A percentile compares a stretch with the other conserved stretches of the same genome.
These are phyloP conservation scores for Amphibolis antarctica DNA, from an alignment of 106 monocot species.

Conservation along the genomic window DNA sequence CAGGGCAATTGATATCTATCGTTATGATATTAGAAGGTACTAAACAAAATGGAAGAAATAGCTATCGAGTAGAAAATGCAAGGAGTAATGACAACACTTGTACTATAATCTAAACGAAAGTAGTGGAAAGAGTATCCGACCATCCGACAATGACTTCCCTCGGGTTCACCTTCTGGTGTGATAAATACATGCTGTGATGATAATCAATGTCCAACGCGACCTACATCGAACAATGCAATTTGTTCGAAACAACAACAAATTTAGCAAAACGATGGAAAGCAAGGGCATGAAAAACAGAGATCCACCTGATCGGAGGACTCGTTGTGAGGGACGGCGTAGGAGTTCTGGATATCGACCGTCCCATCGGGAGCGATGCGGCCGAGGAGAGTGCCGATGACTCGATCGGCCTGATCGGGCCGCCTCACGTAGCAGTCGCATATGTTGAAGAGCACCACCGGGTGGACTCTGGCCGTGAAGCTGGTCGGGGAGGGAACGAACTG, in stretches of 20 bases:
- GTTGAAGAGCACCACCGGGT: constrained; percentile 68
- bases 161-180: constrained; percentile 65
- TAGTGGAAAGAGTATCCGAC: constrained; percentile 12
- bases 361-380: constrained; percentile 48
- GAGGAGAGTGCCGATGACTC: constrained; percentile 62
- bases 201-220: constrained; percentile 73
- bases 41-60: too few species aligned
- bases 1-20: too few species aligned
- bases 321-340: constrained; percentile 62
- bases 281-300: not conserved
- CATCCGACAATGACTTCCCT: constrained; percentile 83
- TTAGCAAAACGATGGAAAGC: not conserved
- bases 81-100: too few species aligned
- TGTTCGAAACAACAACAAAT: not conserved
- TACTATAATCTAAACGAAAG: too few species aligned
- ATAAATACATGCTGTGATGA: constrained; percentile 56
- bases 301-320: constrained; percentile 58
- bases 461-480: constrained; percentile 25
- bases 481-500: constrained; percentile 30
- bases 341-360: constrained; percentile 51
- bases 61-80: too few species aligned
- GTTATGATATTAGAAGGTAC: too few species aligned
- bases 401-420: constrained; percentile 59
- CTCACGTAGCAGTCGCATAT: constrained; percentile 68
- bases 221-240: constrained; percentile 20